Evolutionary conservation across 495 filamentous ascomycete genomes (phyloP).

Genomic region (Aspergillus kassunensis): DNA sequence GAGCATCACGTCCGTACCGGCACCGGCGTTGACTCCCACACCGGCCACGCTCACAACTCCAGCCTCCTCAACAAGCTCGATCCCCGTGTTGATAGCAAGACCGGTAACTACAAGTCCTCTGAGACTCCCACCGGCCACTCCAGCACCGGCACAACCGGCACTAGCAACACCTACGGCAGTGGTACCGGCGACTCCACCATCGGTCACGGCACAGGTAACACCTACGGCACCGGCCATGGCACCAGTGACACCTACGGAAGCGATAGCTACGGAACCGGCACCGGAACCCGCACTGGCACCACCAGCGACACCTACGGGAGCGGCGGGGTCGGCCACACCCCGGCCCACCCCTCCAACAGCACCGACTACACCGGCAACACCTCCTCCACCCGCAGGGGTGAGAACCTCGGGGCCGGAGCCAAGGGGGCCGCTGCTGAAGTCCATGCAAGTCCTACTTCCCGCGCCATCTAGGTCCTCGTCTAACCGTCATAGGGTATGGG

Average conservation of each 20-base stretch:
- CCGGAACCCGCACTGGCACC: slow-evolving; percentile 19
- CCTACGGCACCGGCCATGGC: background rate
- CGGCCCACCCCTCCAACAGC: slow-evolving; percentile 19
- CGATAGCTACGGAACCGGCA: slow-evolving; percentile 3
- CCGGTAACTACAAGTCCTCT: background rate
- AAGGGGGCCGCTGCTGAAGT: slow-evolving; percentile 28
- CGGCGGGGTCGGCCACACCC: slow-evolving; percentile 13
- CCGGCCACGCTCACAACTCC: slow-evolving; percentile 42
- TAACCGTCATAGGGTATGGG: slow-evolving; percentile 30
- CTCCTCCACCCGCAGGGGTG: slow-evolving; percentile 12
- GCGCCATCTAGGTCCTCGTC: background rate
- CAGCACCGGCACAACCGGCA: no score
- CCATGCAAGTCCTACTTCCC: slow-evolving; percentile 30
- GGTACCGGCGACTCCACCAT: background rate
- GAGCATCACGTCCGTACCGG: background rate
- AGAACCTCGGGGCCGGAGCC: slow-evolving; percentile 16
- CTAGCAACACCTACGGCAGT: no score
- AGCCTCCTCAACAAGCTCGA: slow-evolving; percentile 47
- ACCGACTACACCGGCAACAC: background rate
- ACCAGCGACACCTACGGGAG: slow-evolving; percentile 14
- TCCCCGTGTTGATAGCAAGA: slow-evolving; percentile 41
- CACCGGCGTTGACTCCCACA: no score
- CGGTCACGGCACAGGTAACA: background rate
- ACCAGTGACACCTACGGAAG: slow-evolving; percentile 2
- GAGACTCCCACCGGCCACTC: background rate